phyloP scores from a whole-genome alignment of 1,284 basidiomycete genomes.

The Apiotrichum sp. region DNA sequence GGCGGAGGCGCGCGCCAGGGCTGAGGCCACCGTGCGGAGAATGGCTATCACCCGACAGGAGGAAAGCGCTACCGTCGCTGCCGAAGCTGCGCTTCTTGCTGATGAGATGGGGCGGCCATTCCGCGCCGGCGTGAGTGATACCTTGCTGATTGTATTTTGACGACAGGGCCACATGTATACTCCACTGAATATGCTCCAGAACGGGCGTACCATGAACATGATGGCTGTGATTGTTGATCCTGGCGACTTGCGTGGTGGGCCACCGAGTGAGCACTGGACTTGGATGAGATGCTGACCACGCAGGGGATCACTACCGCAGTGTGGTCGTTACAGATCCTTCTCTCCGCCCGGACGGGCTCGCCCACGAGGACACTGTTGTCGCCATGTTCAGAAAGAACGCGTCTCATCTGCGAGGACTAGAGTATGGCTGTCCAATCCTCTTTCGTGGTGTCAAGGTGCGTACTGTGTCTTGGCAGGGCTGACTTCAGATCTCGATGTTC shows the following conservation, averaged over 20 bases:
- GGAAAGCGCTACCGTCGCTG: background rate
- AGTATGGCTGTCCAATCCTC: constrained; percentile 18
- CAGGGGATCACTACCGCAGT: constrained; percentile 15
- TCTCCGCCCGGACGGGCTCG: background rate
- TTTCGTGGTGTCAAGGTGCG: constrained; percentile 22
- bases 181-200: constrained; percentile 1
- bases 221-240: constrained; percentile 14
- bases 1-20: background rate
- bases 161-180: constrained; percentile 5
- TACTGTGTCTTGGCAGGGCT: background rate
- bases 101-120: background rate
- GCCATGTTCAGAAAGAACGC: constrained; percentile 21
- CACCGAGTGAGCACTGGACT: background rate
- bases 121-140: background rate
- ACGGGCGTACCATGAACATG: background rate
- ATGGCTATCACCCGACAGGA: background rate
- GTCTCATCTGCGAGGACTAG: constrained; percentile 9
- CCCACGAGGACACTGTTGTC: constrained; percentile 27
- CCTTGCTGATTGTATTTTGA: background rate
- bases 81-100: background rate
- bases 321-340: constrained; percentile 30
- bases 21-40: background rate
- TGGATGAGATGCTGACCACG: background rate
- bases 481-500: constrained; percentile 9
- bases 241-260: background rate